Evolutionary conservation across 75 land plant species (phyloP).

Genomic region (Larix kaempferi): DNA sequence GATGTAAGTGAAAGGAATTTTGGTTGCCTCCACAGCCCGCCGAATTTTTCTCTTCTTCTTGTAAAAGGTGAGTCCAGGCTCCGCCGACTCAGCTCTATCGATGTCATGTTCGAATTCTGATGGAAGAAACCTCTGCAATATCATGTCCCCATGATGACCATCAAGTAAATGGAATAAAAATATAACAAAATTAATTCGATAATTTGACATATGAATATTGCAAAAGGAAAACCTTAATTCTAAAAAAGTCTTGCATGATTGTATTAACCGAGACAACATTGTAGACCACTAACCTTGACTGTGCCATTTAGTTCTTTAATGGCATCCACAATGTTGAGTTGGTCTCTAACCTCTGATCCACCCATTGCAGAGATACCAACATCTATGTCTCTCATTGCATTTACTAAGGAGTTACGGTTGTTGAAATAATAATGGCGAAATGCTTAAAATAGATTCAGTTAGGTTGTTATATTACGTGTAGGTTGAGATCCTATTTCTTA

Average conservation of each 20-base stretch:
- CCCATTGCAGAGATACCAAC: constrained; percentile 47
- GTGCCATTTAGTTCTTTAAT: constrained; percentile 39
- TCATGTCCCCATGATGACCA: neutral
- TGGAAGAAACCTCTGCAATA: constrained; percentile 59
- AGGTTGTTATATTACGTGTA: too few relatives aligned
- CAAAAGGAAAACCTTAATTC: neutral
- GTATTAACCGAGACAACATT: neutral
- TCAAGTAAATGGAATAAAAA: neutral
- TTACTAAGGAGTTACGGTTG: constrained; percentile 36
- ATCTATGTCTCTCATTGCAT: constrained; percentile 28
- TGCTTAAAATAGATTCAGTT: too few relatives aligned
- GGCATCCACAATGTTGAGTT: constrained; percentile 38
- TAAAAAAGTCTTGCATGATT: neutral
- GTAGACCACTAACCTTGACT: constrained; percentile 34
- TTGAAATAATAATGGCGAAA: too few relatives aligned
- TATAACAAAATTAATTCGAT: neutral
- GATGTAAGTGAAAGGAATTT: constrained; percentile 60
- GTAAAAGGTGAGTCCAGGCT: constrained; percentile 41
- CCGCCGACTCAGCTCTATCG: constrained; percentile 37
- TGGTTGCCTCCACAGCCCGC: constrained; percentile 37
- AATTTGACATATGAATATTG: neutral
- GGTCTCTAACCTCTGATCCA: constrained; percentile 27
- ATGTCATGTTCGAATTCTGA: constrained; percentile 75
- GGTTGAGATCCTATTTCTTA: too few relatives aligned
- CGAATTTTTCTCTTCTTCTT: constrained; percentile 42